Conservation (phyloP, 192 early-diverging fungal genomes). For the Ambispora gerdemannii region DNA sequence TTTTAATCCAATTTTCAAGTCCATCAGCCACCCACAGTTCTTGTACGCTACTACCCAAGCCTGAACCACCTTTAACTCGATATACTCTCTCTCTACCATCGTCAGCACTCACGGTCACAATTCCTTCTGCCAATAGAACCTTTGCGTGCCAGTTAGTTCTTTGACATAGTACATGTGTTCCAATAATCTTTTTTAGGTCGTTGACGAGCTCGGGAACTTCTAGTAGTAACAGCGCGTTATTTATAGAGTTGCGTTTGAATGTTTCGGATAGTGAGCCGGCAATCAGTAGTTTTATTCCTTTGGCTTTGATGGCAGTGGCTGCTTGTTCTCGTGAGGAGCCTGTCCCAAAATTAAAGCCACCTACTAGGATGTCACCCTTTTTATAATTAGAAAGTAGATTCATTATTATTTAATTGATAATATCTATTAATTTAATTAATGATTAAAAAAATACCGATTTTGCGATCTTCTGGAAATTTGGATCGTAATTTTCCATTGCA, state of each 20-base stretch:
- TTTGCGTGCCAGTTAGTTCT: constrained; percentile 73
- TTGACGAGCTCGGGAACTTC: constrained; percentile 81
- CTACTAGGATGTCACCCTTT: constrained; percentile 80
- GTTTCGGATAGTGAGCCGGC: constrained; percentile 96
- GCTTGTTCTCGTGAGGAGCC: constrained; percentile 98
- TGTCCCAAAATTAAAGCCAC: constrained; percentile 96
- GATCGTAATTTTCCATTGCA: constrained; percentile 99
- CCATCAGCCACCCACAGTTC: constrained; percentile 93
- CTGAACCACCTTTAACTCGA: constrained; percentile 50
- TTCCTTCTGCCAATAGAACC: constrained; percentile 71
- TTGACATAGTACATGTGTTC: constrained; percentile 56
- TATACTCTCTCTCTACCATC: constrained; percentile 43
- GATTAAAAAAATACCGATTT: constrained; percentile 42
- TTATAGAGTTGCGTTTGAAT: constrained; percentile 98
- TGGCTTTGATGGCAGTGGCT: constrained; percentile 87
- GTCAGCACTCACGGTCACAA: constrained; percentile 42
- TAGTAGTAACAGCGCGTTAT: constrained; percentile 92
- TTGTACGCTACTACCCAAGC: constrained; percentile 91
- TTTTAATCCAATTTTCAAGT: constrained; percentile 92
- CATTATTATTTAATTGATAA: neutral
- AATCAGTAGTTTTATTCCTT: constrained; percentile 80
- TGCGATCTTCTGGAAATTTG: constrained; percentile 70
- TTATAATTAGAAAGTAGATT: neutral
- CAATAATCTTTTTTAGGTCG: constrained; percentile 58
- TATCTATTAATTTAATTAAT: neutral